Percentiles rank a stretch among this genome's conserved stretches.
Conservation (phyloP, 257 asterid species). For the Primulina eburnea region DNA sequence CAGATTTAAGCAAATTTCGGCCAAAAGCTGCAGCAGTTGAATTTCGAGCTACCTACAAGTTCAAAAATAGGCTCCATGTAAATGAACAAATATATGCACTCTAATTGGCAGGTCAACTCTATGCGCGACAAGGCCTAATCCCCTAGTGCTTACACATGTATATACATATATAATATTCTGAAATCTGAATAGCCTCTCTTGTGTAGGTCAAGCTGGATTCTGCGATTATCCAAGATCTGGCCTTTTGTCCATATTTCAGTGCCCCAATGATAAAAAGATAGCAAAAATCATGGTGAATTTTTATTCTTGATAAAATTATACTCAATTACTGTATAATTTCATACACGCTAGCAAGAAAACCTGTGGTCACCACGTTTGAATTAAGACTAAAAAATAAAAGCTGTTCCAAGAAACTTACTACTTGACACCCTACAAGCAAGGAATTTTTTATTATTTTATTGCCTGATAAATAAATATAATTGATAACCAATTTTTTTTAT, state of each 20-base stretch:
- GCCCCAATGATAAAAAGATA: slow-evolving; percentile 4
- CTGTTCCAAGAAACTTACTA: too few relatives aligned
- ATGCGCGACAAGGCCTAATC: not conserved
- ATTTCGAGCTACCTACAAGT: not conserved
- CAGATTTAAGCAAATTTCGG: slow-evolving; percentile 10
- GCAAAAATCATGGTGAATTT: too few relatives aligned
- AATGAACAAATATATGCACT: slow-evolving; percentile 22
- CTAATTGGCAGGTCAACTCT: slow-evolving; percentile 45
- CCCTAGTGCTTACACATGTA: not conserved
- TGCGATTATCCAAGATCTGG: slow-evolving; percentile 6
- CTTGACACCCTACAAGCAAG: too few relatives aligned
- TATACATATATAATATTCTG: not conserved
- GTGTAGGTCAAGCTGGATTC: slow-evolving; percentile 1
- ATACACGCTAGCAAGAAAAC: not conserved
- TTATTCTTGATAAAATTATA: not conserved
- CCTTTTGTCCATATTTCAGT: slow-evolving; percentile 11
- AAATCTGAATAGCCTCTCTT: not conserved
- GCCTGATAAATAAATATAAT: too few relatives aligned
- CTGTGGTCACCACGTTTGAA: too few relatives aligned
- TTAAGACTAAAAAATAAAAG: too few relatives aligned
- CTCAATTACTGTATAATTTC: not conserved
- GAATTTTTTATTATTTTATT: too few relatives aligned
- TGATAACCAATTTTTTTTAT: too few relatives aligned
- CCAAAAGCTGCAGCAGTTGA: not conserved
- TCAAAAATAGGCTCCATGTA: slow-evolving; percentile 11